phyloP scores from a whole-genome alignment of 441 rosid species.

The Raphanus hybrid region DNA sequence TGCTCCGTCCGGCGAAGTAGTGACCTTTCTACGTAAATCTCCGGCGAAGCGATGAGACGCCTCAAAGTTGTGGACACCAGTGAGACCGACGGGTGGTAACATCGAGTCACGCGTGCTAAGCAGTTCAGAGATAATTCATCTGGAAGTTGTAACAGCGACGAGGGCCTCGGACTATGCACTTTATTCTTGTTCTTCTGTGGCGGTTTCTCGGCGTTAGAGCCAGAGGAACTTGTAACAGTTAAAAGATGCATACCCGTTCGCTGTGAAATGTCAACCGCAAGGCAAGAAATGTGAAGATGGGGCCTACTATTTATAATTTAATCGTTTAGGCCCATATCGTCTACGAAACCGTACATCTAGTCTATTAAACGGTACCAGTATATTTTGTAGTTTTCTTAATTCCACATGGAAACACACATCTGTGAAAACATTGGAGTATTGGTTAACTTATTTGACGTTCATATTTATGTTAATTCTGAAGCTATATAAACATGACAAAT shows the following conservation, averaged over 20 bases:
- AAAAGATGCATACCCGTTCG: constrained; percentile 14
- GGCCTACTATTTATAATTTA: background rate
- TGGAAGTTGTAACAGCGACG: constrained; percentile 52
- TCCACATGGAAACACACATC: no score
- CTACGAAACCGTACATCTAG: background rate
- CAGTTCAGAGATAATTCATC: constrained; percentile 60
- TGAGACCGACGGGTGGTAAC: constrained; percentile 61
- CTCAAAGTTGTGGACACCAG: constrained; percentile 63
- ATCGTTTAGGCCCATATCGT: background rate
- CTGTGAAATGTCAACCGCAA: background rate
- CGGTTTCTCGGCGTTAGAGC: constrained; percentile 10
- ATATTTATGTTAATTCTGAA: background rate
- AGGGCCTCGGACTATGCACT: background rate
- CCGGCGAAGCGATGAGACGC: constrained; percentile 58
- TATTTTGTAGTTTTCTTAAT: no score
- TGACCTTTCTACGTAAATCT: constrained; percentile 56
- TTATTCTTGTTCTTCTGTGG: constrained; percentile 21
- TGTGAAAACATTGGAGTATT: no score
- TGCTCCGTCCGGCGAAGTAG: constrained; percentile 45
- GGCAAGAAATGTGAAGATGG: background rate
- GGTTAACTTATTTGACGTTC: no score
- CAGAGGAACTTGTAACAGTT: background rate
- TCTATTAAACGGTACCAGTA: no score
- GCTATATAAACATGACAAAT: background rate
- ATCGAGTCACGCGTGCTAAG: constrained; percentile 69